These are phyloP conservation scores for Phtheirospermum japonicum DNA, from an alignment of 257 asterid genomes.

Conservation along the genomic window DNA sequence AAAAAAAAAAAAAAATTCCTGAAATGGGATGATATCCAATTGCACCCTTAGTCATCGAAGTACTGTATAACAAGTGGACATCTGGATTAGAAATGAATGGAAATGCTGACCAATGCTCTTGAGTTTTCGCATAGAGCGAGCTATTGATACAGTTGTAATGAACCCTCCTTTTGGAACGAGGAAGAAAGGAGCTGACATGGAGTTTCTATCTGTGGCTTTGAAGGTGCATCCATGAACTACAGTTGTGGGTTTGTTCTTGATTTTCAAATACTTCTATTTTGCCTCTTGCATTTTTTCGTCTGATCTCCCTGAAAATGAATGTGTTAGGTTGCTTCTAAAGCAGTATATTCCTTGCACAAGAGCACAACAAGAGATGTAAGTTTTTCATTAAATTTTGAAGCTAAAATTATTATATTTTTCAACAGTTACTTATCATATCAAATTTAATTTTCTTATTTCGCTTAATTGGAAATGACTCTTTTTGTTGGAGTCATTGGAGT, in stretches of 20 bases:
- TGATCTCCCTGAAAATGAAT: slow-evolving; percentile 20
- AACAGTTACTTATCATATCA: not conserved
- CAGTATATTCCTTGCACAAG: slow-evolving; percentile 97
- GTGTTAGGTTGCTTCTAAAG: slow-evolving; percentile 82
- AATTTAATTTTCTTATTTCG: not conserved
- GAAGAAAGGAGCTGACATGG: slow-evolving; percentile 96
- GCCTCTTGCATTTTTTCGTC: slow-evolving; percentile 10
- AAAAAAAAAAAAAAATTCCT: no score
- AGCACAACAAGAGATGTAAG: slow-evolving; percentile 93
- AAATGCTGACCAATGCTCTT: slow-evolving; percentile 25
- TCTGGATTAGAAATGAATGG: slow-evolving; percentile 6
- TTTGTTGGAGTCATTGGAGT: not conserved
- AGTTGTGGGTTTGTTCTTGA: not conserved
- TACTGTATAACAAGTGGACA: not conserved
- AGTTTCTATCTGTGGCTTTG: slow-evolving; percentile 68
- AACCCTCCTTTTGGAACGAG: slow-evolving; percentile 99
- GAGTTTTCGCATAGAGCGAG: slow-evolving; percentile 42
- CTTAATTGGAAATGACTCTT: not conserved
- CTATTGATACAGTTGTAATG: slow-evolving; percentile 82
- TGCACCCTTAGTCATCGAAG: not conserved
- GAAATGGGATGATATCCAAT: no score
- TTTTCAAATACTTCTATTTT: slow-evolving; percentile 12
- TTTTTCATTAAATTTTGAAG: slow-evolving; percentile 5
- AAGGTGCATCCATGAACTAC: slow-evolving; percentile 43
- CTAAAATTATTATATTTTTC: not conserved